phyloP scores from a whole-genome alignment of 208 protist species.

The Balamuthia mandrillaris region DNA sequence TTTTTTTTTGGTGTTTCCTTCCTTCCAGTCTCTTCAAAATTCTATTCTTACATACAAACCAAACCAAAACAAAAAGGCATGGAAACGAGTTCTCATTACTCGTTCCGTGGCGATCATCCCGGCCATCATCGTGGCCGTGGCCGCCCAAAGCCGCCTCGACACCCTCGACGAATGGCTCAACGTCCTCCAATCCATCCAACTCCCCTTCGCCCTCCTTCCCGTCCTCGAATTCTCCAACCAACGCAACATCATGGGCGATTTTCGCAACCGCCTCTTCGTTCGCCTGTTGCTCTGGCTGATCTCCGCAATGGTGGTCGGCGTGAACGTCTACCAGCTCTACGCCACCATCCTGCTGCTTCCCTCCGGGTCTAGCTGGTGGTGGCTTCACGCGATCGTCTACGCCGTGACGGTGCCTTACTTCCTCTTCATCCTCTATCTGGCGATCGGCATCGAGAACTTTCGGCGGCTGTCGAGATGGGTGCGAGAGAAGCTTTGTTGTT shows the following conservation, averaged over 20 bases:
- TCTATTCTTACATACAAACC: neutral
- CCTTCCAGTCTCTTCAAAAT: neutral
- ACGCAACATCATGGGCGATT: constrained; percentile 33
- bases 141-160: constrained; percentile 41
- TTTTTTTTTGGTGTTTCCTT: too few species aligned
- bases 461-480: too few species aligned
- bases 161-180: constrained; percentile 61
- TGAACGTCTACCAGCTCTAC: too few species aligned
- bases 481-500: too few species aligned
- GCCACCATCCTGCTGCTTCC: too few species aligned
- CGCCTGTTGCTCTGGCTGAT: neutral
- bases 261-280: neutral
- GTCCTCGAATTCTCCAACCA: constrained; percentile 50
- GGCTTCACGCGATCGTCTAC: too few species aligned
- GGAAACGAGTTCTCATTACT: constrained; percentile 58
- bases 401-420: too few species aligned
- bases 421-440: too few species aligned
- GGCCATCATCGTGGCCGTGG: constrained; percentile 58
- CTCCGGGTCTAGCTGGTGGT: too few species aligned
- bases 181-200: constrained; percentile 64
- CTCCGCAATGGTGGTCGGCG: neutral
- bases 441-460: too few species aligned
- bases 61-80: constrained; percentile 61
- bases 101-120: constrained; percentile 67
- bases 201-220: constrained; percentile 70